Percentiles rank a stretch among this genome's conserved stretches.
Evolutionary conservation across 2,329 filamentous ascomycete species (phyloP).

Genomic region (Fusarium lateritium): DNA sequence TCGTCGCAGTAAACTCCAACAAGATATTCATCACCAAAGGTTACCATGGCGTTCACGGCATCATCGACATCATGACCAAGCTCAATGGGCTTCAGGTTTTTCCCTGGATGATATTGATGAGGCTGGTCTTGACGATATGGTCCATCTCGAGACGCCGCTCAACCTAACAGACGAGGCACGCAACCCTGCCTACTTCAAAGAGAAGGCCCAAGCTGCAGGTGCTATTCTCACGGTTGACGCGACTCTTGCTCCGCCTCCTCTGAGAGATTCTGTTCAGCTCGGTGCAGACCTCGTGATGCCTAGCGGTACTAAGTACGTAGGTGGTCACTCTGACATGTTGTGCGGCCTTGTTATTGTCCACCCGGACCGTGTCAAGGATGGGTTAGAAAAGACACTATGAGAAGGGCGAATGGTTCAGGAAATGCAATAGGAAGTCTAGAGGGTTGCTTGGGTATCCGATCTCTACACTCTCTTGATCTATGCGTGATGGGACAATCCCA

Average conservation of each 20-base stretch:
- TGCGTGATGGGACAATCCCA: conserved; percentile 75
- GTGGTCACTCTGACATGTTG: no score
- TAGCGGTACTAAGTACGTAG: no score
- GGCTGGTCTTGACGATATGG: conserved; percentile 80
- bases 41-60: conserved; percentile 95
- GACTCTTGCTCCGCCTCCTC: conserved; percentile 90
- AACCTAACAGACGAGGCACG: conserved; percentile 90
- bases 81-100: conserved; percentile 81
- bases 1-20: conserved; percentile 85
- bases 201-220: conserved; percentile 77
- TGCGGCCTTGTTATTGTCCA: no score
- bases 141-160: conserved; percentile 93
- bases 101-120: conserved; percentile 78
- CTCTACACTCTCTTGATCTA: no score
- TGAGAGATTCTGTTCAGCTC: conserved; percentile 86
- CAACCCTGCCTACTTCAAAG: conserved; percentile 79
- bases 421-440: no score
- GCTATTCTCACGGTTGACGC: conserved; percentile 87
- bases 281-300: conserved; percentile 93
- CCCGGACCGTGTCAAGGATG: no score
- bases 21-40: conserved; percentile 85
- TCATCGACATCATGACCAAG: conserved; percentile 80
- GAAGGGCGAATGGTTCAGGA: no score
- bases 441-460: no score
- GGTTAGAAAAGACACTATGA: no score